phyloP scores from a whole-genome alignment of 805 yeast species.

The Schwanniomyces sp. region DNA sequence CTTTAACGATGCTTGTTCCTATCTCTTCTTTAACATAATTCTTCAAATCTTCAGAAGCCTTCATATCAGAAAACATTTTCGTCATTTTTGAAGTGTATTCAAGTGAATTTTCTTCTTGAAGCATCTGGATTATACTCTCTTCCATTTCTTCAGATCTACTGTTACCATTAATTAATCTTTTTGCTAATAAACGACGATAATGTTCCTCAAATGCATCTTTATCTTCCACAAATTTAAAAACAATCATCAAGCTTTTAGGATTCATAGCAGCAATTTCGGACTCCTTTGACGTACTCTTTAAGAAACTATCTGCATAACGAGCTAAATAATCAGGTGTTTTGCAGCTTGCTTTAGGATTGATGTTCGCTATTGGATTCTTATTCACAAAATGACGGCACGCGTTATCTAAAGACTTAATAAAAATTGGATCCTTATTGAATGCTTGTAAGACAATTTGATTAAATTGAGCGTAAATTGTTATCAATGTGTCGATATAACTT shows the following conservation, averaged over 20 bases:
- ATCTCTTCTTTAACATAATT: slow-evolving; percentile 49
- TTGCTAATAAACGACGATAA: slow-evolving; percentile 86
- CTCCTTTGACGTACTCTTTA: slow-evolving; percentile 73
- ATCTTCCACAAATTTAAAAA: slow-evolving; percentile 86
- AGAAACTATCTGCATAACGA: slow-evolving; percentile 78
- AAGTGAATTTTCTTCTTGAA: slow-evolving; percentile 85
- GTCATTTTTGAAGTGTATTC: slow-evolving; percentile 94
- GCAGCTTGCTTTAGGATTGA: slow-evolving; percentile 58
- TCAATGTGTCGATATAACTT: slow-evolving; percentile 73
- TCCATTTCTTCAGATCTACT: slow-evolving; percentile 85
- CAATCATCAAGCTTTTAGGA: slow-evolving; percentile 79
- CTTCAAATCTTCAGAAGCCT: slow-evolving; percentile 76
- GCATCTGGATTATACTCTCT: slow-evolving; percentile 76
- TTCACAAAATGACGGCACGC: slow-evolving; percentile 88
- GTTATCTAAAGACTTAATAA: slow-evolving; percentile 83
- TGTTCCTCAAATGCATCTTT: slow-evolving; percentile 94
- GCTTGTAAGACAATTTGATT: slow-evolving; percentile 62
- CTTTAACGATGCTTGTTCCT: slow-evolving; percentile 23
- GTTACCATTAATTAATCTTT: slow-evolving; percentile 83
- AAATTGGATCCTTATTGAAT: slow-evolving; percentile 71
- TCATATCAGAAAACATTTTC: slow-evolving; percentile 94
- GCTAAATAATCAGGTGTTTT: slow-evolving; percentile 92
- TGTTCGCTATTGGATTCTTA: slow-evolving; percentile 74
- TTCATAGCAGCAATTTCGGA: slow-evolving; percentile 72
- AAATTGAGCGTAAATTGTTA: slow-evolving; percentile 68